Conservation (phyloP, 768 basidiomycete species). For the Lentinula guzmanii region DNA sequence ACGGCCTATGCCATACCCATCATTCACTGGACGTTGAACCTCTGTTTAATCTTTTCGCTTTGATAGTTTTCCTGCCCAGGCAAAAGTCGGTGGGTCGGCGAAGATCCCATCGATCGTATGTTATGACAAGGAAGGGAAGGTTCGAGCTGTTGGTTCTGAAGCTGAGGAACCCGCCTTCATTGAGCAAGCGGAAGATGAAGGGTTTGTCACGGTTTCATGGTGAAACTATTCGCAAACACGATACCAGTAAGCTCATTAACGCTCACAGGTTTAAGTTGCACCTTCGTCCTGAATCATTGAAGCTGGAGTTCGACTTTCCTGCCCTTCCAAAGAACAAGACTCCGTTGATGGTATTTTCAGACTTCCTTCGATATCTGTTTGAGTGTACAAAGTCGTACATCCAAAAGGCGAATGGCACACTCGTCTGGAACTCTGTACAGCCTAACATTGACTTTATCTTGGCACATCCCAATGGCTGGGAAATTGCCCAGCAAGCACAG, state of each 20-base stretch:
- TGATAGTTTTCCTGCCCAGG: conserved; percentile 39
- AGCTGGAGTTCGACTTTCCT: conserved; percentile 21
- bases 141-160: conserved; percentile 39
- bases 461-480: conserved; percentile 65
- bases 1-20: neutral
- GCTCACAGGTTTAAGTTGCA: conserved; percentile 31
- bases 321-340: conserved; percentile 36
- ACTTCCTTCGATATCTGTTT: conserved; percentile 45
- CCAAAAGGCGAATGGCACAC: conserved; percentile 33
- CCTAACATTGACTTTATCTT: conserved; percentile 43
- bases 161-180: conserved; percentile 28
- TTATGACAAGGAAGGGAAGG: conserved; percentile 33
- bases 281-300: conserved; percentile 21
- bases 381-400: conserved; percentile 41
- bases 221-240: conserved; percentile 15
- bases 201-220: conserved; percentile 43
- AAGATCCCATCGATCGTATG: conserved; percentile 45
- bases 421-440: conserved; percentile 40
- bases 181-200: conserved; percentile 34
- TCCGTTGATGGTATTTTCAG: conserved; percentile 36
- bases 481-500: conserved; percentile 48
- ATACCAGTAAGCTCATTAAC: neutral
- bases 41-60: neutral
- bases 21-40: neutral
- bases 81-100: conserved; percentile 32